Evolutionary conservation across 495 filamentous ascomycete genomes (phyloP).

Genomic region (Hypoxylon fuscum): DNA sequence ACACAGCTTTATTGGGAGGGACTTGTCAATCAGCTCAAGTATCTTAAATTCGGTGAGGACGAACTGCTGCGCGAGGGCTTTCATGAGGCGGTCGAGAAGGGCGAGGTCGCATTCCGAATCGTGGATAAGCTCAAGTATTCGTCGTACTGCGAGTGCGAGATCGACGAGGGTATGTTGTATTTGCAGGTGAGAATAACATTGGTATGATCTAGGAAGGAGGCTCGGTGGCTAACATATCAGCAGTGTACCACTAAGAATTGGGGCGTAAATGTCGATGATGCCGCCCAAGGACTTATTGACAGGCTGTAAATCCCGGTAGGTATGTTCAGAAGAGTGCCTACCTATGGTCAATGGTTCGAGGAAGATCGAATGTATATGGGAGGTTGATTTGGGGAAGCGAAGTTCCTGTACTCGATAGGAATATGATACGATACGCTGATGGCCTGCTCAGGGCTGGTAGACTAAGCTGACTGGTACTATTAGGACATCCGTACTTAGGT

Average conservation of each 20-base stretch:
- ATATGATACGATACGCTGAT: too few species aligned
- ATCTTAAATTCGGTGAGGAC: slow-evolving; percentile 56
- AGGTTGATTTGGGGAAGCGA: too few species aligned
- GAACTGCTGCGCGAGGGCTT: slow-evolving; percentile 58
- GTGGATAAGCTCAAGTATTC: slow-evolving; percentile 55
- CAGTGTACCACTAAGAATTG: slow-evolving; percentile 32
- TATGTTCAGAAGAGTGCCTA: too few species aligned
- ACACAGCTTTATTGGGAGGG: slow-evolving; percentile 53
- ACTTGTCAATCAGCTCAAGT: slow-evolving; percentile 43
- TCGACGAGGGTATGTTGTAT: slow-evolving; percentile 55
- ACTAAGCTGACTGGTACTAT: too few species aligned
- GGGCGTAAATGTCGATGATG: slow-evolving; percentile 26
- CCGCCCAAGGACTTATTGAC: slow-evolving; percentile 20
- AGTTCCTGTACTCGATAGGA: too few species aligned
- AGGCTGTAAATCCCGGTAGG: slow-evolving; percentile 2
- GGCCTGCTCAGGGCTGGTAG: too few species aligned
- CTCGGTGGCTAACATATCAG: neutral
- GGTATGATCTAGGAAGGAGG: neutral
- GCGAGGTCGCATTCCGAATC: slow-evolving; percentile 53
- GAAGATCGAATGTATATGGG: too few species aligned
- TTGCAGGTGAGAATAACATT: slow-evolving; percentile 50
- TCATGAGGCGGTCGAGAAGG: slow-evolving; percentile 51
- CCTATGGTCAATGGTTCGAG: too few species aligned
- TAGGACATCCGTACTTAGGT: too few species aligned
- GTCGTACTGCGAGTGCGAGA: slow-evolving; percentile 52